Base-by-base conservation (phyloP, 2,329 filamentous ascomycete genomes). In the Penicillium sp. region DNA sequence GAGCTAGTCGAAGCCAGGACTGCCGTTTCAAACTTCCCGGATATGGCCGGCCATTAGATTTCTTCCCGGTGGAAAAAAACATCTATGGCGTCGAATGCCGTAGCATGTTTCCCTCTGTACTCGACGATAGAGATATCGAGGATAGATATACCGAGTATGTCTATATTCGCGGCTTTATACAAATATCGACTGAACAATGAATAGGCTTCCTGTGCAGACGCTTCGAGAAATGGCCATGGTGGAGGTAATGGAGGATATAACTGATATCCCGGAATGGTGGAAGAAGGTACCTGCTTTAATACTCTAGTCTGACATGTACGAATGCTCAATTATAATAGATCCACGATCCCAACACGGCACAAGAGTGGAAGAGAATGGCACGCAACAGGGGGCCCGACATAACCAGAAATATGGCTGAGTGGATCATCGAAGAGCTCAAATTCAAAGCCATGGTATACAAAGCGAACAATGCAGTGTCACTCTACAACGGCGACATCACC, bases 401-500 rank as follows among this genome's bases (percentile, higher is more conserved):
- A 15, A 69, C 73, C 0, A 51, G 66, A 1, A 69, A 67, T 20
- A 73, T 77, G 72, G 59, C 69, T 6, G 59, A 74, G 8, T 72
- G 71, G 67, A 69, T 76, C 53, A 70, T 82, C 25, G 61, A 70
- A 7, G 82, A 85, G 59, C 73, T 85, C 0, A 73, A 70, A 12
- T 76, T 75, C 62, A 84, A 85, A 61, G 80, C 81, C 1, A 63
- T 62, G n/a, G 65, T 77, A n/a, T 77, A 77, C 55, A 66, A 76
- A 49, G 54, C 71, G 4, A 73, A 71, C 15, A 67, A 73, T 1
- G 69, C 80, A 11, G 63, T 82, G 8, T 71, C 73, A 4, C 74
- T 78, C 1, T 71, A 82, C 20, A 81, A 84, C 51, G 72, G 74
- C 2, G 73, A 75, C 29, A 71, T 84, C 4, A 78, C 77, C 58